Evolutionary conservation across 345 rosid genomes (phyloP).

Genomic region (Gossypium sturtianum): DNA sequence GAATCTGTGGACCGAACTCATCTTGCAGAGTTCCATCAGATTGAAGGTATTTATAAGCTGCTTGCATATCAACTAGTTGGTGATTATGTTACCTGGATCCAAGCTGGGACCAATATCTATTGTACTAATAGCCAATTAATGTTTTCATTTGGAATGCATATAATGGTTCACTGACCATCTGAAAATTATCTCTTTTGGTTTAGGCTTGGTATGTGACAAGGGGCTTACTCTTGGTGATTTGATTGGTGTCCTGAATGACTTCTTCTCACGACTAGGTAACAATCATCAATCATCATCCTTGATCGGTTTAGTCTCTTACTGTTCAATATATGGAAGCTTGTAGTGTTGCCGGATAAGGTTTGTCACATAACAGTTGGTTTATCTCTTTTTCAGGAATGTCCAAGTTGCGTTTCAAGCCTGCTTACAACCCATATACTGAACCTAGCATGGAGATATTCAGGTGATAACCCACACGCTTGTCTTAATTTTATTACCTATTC

Average conservation of each 20-base stretch:
- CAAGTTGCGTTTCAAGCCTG: constrained; percentile 81
- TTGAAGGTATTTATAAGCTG: constrained; percentile 57
- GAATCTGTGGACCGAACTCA: constrained; percentile 96
- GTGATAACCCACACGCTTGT: constrained; percentile 25
- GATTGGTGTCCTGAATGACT: constrained; percentile 80
- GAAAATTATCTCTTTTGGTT: constrained; percentile 19
- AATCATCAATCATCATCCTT: background rate
- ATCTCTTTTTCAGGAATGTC: constrained; percentile 60
- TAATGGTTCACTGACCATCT: background rate
- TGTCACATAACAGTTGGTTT: too few relatives aligned
- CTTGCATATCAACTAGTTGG: background rate
- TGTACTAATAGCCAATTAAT: background rate
- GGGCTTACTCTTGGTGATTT: constrained; percentile 93
- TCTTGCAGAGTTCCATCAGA: constrained; percentile 96
- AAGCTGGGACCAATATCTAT: background rate
- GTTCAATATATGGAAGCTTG: background rate
- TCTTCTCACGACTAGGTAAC: constrained; percentile 85
- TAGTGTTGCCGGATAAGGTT: background rate
- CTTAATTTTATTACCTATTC: background rate
- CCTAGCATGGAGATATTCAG: constrained; percentile 98
- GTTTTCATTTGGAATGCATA: background rate
- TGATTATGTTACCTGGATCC: background rate
- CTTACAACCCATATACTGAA: constrained; percentile 93
- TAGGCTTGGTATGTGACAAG: constrained; percentile 87
- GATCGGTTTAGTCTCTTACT: background rate